Evolutionary conservation across 139 green algal species (phyloP).

Genomic region (Marvania coccoides): DNA sequence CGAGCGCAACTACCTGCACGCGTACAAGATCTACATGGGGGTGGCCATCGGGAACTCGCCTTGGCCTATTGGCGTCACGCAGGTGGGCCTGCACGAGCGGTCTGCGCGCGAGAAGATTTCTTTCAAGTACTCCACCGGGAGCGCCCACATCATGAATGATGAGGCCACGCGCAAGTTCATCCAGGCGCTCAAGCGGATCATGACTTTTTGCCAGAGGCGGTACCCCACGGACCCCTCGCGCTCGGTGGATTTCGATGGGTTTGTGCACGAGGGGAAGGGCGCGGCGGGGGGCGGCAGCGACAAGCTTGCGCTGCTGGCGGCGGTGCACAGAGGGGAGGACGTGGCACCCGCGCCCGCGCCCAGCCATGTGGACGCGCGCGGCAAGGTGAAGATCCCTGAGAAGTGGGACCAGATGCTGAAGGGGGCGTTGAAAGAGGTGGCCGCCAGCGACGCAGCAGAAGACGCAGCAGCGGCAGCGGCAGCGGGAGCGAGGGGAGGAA

Average conservation of each 20-base stretch:
- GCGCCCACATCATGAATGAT: constrained; percentile 99
- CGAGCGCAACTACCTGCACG: constrained; percentile 88
- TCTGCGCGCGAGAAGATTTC: constrained; percentile 94
- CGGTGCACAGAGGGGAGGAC: constrained; percentile 41
- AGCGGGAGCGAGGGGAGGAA: neutral
- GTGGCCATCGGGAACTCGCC: constrained; percentile 91
- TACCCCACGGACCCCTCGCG: constrained; percentile 80
- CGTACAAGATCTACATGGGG: constrained; percentile 93
- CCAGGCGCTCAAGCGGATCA: constrained; percentile 74
- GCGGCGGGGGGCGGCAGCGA: constrained; percentile 39
- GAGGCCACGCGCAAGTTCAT: constrained; percentile 95
- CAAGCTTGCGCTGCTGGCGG: constrained; percentile 59
- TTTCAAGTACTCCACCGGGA: constrained; percentile 6
- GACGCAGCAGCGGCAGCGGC: neutral
- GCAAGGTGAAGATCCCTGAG: constrained; percentile 16
- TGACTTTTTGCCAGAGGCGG: constrained; percentile 74
- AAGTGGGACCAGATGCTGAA: neutral
- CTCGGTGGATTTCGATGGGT: constrained; percentile 72
- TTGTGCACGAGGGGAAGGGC: constrained; percentile 46
- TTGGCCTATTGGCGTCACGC: constrained; percentile 97
- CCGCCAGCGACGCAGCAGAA: constrained; percentile 4
- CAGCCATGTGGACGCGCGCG: neutral
- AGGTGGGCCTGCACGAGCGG: constrained; percentile 83
- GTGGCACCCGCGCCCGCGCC: constrained; percentile 24
- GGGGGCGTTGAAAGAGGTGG: neutral